These are phyloP conservation scores for Aspergillus sp. DNA, from an alignment of 2,329 filamentous ascomycete genomes.

Conservation along the genomic window DNA sequence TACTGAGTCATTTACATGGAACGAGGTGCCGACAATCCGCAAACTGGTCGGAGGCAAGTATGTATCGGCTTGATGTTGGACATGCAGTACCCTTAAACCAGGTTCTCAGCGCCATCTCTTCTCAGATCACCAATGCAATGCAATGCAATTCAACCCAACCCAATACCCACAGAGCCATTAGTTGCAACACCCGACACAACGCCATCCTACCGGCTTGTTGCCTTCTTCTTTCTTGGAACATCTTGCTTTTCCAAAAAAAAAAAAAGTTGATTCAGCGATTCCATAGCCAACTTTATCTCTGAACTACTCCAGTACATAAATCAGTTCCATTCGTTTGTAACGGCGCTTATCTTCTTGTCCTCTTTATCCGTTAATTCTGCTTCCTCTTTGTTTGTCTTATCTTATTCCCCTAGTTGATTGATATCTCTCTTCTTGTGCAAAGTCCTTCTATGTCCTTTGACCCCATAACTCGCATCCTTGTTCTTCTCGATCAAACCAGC, in stretches of 20 bases:
- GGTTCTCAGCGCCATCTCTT: background rate
- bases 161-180: background rate
- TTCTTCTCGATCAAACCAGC: background rate
- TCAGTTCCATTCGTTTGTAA: background rate
- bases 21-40: constrained; percentile 62
- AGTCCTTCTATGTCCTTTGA: background rate
- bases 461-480: background rate
- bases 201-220: constrained; percentile 5
- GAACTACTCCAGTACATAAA: background rate
- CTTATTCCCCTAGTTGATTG: constrained; percentile 8
- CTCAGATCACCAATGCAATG: background rate
- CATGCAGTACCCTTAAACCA: background rate
- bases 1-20: constrained; percentile 55
- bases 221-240: constrained; percentile 8
- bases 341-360: background rate
- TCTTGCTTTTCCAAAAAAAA: constrained; percentile 5
- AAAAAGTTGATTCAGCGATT: background rate
- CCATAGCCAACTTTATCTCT: background rate
- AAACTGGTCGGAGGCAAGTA: constrained; percentile 77
- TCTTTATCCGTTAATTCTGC: background rate
- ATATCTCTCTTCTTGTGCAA: background rate
- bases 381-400: constrained; percentile 16
- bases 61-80: constrained; percentile 49
- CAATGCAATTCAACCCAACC: background rate
- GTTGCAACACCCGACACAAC: background rate